Percentiles rank a stretch among this genome's conserved stretches.
Conservation (phyloP, 1,284 basidiomycete species). For the Rhodotorula sp. region DNA sequence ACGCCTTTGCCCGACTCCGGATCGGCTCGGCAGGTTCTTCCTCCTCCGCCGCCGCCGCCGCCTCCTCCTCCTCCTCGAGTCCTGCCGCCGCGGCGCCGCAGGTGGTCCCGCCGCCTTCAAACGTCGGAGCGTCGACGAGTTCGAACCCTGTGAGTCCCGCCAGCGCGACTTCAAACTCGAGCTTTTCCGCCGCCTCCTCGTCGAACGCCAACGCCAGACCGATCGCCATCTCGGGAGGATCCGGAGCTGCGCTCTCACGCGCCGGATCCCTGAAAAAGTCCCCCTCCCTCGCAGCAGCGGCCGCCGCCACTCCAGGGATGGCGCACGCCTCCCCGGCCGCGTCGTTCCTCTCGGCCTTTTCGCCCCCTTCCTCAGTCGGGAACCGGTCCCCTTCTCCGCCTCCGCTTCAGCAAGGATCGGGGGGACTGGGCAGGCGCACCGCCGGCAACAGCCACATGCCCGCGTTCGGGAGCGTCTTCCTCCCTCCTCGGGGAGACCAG, state of each 20-base stretch:
- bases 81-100: not conserved
- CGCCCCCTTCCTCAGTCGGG: slow-evolving; percentile 47
- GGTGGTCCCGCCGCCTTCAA: not conserved
- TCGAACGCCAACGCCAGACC: not conserved
- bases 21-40: slow-evolving; percentile 15
- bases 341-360: slow-evolving; percentile 70
- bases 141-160: not conserved
- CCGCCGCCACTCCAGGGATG: not conserved
- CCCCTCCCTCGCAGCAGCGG: not conserved
- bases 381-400: slow-evolving; percentile 9
- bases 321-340: slow-evolving; percentile 64
- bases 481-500: slow-evolving; percentile 38
- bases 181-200: not conserved
- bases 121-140: not conserved
- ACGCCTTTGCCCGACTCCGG: slow-evolving; percentile 25
- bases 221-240: not conserved
- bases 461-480: slow-evolving; percentile 4
- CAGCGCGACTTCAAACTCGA: not conserved
- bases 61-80: not conserved
- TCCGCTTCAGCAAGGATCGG: not conserved
- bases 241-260: not conserved
- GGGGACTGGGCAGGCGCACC: too few relatives aligned
- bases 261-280: not conserved
- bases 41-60: not conserved
- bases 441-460: not conserved